These are phyloP conservation scores for Tuctoria greenei DNA, from an alignment of 176 grass and related monocot species.

Conservation along the genomic window DNA sequence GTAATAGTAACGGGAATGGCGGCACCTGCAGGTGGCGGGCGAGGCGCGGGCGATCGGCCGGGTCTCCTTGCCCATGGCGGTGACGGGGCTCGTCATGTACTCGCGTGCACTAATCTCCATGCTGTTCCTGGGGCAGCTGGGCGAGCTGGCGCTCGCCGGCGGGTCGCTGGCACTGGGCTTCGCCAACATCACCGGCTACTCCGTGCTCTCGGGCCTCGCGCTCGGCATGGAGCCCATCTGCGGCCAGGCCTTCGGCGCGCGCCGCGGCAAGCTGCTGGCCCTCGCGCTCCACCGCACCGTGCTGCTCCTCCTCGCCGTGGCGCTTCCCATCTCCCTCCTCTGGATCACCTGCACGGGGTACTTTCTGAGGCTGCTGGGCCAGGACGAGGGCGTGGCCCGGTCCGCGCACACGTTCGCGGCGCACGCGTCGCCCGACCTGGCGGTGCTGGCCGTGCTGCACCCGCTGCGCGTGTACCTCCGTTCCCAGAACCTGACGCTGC, in stretches of 20 bases:
- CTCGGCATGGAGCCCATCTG: conserved; percentile 98
- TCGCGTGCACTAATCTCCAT: conserved; percentile 91
- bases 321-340: conserved; percentile 63
- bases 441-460: conserved; percentile 79
- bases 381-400: conserved; percentile 63
- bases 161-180: conserved; percentile 85
- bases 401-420: conserved; percentile 71
- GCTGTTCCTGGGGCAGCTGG: conserved; percentile 80
- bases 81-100: conserved; percentile 88
- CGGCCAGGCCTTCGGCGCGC: conserved; percentile 88
- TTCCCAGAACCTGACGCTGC: conserved; percentile 76
- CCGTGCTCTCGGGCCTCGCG: conserved; percentile 78
- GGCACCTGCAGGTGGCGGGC: conserved; percentile 59
- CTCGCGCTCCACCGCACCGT: conserved; percentile 81
- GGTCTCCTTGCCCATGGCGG: conserved; percentile 72
- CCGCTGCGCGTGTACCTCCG: conserved; percentile 87
- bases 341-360: conserved; percentile 52
- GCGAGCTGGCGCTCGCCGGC: conserved; percentile 77
- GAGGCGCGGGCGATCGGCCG: conserved; percentile 74
- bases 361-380: conserved; percentile 55
- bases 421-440: conserved; percentile 66
- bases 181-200: conserved; percentile 97
- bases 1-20: conserved; percentile 22
- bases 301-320: conserved; percentile 67
- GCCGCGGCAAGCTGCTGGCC: conserved; percentile 60